Evolutionary conservation across 805 yeast genomes (phyloP).

Genomic region (Pichia californica): DNA sequence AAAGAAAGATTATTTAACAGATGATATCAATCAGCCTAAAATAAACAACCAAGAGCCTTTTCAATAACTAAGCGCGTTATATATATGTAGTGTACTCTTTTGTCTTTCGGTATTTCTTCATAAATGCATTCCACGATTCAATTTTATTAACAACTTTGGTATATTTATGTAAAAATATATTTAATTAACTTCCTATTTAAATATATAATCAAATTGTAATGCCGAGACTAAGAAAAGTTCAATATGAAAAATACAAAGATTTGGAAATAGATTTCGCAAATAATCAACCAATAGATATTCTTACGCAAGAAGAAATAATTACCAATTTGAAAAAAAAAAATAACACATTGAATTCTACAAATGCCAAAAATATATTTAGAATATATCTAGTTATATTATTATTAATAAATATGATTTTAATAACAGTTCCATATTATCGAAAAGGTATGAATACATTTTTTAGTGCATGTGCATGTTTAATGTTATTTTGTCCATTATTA

Average conservation of each 20-base stretch:
- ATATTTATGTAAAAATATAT: no score
- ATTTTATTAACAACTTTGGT: no score
- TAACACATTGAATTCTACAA: slow-evolving; percentile 11
- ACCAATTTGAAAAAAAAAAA: slow-evolving; percentile 1
- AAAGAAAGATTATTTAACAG: no score
- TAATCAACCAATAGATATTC: slow-evolving; percentile 18
- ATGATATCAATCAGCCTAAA: no score
- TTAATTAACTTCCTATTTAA: neutral
- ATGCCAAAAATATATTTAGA: slow-evolving; percentile 11
- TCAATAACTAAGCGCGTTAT: no score
- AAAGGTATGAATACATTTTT: slow-evolving; percentile 16
- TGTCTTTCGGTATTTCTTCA: no score
- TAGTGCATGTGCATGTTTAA: slow-evolving; percentile 23
- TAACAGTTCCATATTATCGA: slow-evolving; percentile 26
- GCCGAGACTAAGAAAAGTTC: slow-evolving; percentile 27
- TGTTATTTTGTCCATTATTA: slow-evolving; percentile 10
- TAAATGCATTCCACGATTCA: no score
- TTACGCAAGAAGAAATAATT: slow-evolving; percentile 23
- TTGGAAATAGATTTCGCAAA: slow-evolving; percentile 6
- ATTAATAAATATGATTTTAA: slow-evolving; percentile 20
- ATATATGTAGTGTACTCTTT: no score
- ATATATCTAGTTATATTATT: slow-evolving; percentile 15
- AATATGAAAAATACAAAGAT: slow-evolving; percentile 19
- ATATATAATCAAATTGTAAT: slow-evolving; percentile 9
- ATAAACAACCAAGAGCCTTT: no score